These are phyloP conservation scores for Aspergillus panamensis DNA, from an alignment of 495 filamentous ascomycete genomes.

Conservation along the genomic window DNA sequence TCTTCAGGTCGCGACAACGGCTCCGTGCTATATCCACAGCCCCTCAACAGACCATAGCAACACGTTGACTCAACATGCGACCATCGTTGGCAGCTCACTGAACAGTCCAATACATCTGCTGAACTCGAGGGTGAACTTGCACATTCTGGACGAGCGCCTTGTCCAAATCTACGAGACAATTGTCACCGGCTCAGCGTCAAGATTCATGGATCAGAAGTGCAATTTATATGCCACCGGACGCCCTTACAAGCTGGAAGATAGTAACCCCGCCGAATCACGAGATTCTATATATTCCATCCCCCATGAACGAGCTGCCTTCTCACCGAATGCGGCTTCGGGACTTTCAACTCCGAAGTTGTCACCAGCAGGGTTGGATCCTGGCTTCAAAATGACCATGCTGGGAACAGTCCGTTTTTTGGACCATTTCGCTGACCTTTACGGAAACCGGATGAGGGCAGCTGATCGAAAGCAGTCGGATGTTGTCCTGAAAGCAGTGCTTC, in stretches of 20 bases:
- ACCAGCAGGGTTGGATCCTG: background rate
- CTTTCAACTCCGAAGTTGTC: background rate
- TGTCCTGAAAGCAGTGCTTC: constrained; percentile 20
- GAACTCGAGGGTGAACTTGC: constrained; percentile 24
- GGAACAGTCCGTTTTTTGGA: constrained; percentile 27
- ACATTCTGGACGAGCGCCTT: constrained; percentile 21
- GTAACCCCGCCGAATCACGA: background rate
- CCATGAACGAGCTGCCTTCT: background rate
- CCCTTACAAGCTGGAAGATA: constrained; percentile 20
- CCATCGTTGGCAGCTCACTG: constrained; percentile 3
- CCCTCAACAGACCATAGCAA: background rate
- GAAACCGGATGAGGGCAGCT: constrained; percentile 16
- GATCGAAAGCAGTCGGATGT: constrained; percentile 17
- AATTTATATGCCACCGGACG: constrained; percentile 19
- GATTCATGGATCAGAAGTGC: constrained; percentile 25
- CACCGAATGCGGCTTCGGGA: background rate
- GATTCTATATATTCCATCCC: background rate
- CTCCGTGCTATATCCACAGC: background rate
- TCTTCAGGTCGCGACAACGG: background rate
- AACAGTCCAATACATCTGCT: constrained; percentile 25
- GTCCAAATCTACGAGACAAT: constrained; percentile 23
- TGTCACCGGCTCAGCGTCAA: constrained; percentile 21
- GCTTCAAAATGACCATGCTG: constrained; percentile 12
- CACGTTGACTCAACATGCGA: background rate
- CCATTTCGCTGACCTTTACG: constrained; percentile 28